phyloP scores from a whole-genome alignment of 768 basidiomycete species.

The Amanita pallidorosea region DNA sequence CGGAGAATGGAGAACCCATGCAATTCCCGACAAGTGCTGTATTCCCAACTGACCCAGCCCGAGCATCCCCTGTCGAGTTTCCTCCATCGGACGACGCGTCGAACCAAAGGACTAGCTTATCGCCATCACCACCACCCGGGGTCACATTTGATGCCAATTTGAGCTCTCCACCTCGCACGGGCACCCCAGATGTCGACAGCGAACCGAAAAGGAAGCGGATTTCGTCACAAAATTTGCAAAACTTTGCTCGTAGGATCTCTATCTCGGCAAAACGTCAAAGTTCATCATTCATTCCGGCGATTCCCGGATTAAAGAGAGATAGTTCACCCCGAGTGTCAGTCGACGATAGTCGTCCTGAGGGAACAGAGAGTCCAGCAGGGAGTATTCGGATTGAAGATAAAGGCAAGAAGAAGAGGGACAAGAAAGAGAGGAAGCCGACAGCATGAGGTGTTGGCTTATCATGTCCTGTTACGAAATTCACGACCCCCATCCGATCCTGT shows the following conservation, averaged over 20 bases:
- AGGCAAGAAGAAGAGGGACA: conserved; percentile 49
- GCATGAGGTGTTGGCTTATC: neutral
- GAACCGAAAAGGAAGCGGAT: conserved; percentile 75
- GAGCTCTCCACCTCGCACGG: conserved; percentile 52
- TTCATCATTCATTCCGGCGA: conserved; percentile 36
- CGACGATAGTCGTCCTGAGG: conserved; percentile 36
- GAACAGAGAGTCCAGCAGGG: conserved; percentile 44
- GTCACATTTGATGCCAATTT: conserved; percentile 61
- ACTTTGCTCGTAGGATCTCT: conserved; percentile 66
- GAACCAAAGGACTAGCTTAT: neutral
- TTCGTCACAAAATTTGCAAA: conserved; percentile 80
- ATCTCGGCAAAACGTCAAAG: conserved; percentile 49
- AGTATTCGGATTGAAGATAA: conserved; percentile 47
- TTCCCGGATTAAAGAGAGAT: conserved; percentile 45
- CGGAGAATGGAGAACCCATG: neutral
- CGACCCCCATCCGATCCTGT: conserved; percentile 10
- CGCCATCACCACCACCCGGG: conserved; percentile 19
- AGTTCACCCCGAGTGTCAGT: conserved; percentile 34
- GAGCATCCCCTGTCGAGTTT: conserved; percentile 1
- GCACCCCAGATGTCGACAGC: conserved; percentile 64
- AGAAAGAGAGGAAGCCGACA: conserved; percentile 45
- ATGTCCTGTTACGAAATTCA: conserved; percentile 12
- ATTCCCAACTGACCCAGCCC: conserved; percentile 8
- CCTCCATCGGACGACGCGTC: neutral
- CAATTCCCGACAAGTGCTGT: conserved; percentile 8